Percentiles rank a stretch among this genome's conserved stretches.
phyloP scores from a whole-genome alignment of 2,329 filamentous ascomycete species.

The Alternaria sp. region DNA sequence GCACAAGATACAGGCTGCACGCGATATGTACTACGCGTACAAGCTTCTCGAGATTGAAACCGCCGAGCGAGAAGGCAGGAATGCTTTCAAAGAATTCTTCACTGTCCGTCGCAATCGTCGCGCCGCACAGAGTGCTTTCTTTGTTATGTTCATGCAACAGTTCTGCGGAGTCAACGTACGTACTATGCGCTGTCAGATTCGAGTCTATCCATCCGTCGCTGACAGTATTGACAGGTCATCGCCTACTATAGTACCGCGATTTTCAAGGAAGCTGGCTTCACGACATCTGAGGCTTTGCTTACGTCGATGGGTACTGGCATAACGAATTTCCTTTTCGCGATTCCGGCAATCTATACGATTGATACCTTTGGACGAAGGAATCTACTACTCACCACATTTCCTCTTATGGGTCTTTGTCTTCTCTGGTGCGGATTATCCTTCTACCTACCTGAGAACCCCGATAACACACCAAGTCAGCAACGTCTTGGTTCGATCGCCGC shows the following conservation, averaged over 20 bases:
- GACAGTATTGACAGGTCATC: slow-evolving; percentile 24
- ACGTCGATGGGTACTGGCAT: slow-evolving; percentile 57
- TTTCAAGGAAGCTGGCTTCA: slow-evolving; percentile 48
- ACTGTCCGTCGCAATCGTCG: slow-evolving; percentile 45
- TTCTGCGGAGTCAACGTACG: slow-evolving; percentile 41
- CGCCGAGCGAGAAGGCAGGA: slow-evolving; percentile 45
- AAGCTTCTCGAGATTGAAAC: slow-evolving; percentile 49
- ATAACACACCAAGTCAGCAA: slow-evolving; percentile 22
- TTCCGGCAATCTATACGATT: slow-evolving; percentile 56
- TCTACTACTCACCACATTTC: slow-evolving; percentile 57
- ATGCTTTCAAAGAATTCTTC: slow-evolving; percentile 46
- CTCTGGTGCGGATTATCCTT: slow-evolving; percentile 42
- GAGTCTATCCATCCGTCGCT: not conserved
- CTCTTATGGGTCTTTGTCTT: slow-evolving; percentile 56
- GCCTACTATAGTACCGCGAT: slow-evolving; percentile 43
- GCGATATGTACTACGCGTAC: slow-evolving; percentile 64
- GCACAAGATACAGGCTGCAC: slow-evolving; percentile 62
- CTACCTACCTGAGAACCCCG: slow-evolving; percentile 30
- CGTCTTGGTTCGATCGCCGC: slow-evolving; percentile 48
- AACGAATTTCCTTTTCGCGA: slow-evolving; percentile 57
- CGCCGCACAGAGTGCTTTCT: slow-evolving; percentile 44
- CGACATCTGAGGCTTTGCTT: slow-evolving; percentile 47
- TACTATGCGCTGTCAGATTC: accelerated
- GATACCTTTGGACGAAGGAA: slow-evolving; percentile 56
- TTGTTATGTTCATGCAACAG: slow-evolving; percentile 51